Evolutionary conservation across 2,329 filamentous ascomycete species (phyloP), one percentile per base, ranked within the genome.

Genomic region (Fusarium torreyae): DNA sequence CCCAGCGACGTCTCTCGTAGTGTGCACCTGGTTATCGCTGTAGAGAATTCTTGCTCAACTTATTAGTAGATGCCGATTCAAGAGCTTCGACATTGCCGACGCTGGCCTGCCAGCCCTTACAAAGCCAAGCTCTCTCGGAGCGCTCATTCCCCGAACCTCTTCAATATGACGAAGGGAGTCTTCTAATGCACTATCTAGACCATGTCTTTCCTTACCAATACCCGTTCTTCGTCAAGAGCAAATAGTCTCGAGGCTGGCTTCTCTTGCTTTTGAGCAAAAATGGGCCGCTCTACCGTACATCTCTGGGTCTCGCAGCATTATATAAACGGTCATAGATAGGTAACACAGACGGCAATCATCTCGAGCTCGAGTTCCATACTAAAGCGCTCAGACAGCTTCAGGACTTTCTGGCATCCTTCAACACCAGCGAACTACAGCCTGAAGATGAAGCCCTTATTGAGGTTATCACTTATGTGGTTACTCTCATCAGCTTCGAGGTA

Each of bases 361-460:
- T 53, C 18, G 50, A 53, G 20, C 39, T 44, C 6, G 39, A 53
- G 11, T 34, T 53, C 7, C 50, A 44, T 33, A 53, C 50, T 5
- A 44, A 53, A 44, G 50, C 50, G 11, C 13, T 53, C 18, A 53
- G 38, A 5, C 39, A 53, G 15, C 50, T 53, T 4, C 50, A 44
- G 3, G 50, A 53, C 4, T 53, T 53, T 15, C 15, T 53, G 2
- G 24, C 8, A 1, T 53, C 50, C 1, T n/a, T 44, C 1, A 11
- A 31, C 1, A 13, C 18, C 5, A 24, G 15, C 42, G 11, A 42
- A 2, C 18, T 53, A 18, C 8, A n/a, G 11, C 8, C 17, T 3
- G 50, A 34, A 1, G 43, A 53, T 18, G 50, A 53, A 15, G 44
- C 15, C 1, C 20, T 53, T 0, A 38, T 53, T 1, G 39, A 53